Base-by-base conservation (phyloP, 2,329 filamentous ascomycete species). In the Colletotrichum cuscutae region DNA sequence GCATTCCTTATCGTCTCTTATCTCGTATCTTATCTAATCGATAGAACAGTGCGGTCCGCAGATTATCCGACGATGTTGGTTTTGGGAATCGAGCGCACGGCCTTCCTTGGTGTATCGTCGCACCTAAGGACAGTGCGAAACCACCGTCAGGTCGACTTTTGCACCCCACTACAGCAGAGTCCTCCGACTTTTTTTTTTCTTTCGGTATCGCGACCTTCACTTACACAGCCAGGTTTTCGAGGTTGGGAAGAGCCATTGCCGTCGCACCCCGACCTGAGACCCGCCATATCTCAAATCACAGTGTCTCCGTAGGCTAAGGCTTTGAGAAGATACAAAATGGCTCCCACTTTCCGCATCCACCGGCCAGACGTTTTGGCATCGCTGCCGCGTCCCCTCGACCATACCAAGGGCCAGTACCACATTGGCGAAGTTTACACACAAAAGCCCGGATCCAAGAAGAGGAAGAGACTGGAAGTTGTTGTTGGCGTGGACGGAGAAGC, bases 401-500 rank as follows among this genome's bases (percentile, higher is more conserved):
- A 81, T 3, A 78, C 79, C 6, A 82, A 81, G 63, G 80, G 79
- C 73, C 84, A 82, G 68, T 91, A 89, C 79, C 86, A 88, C 49
- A 88, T 90, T 13, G 86, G 89, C 75, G 89, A 92, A 74, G 89
- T 92, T 49, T 90, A 88, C 76, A 89, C 90, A 74, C 88, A 89
- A 79, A 85, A 86, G 75, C 84, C 88, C 63, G 88, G 87, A 26
- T 86, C 86, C 37, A 90, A 88, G 82, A 91, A 89, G 82, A 86
- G 88, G 76, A 91, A 91, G 82, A 87, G 91, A 76, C 86, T 90
- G 11, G 91, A 93, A 78, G 79, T 93, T 60, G 88, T 87, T 11
- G 89, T 92, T 32, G 91, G 90, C 24, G 87, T 90, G 77, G 89
- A 93, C 79, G 91, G 91, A 73, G 90, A 92, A 78, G 88, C 89